Evolutionary conservation across 768 basidiomycete species (phyloP).

Genomic region (Termitomyces sp.): DNA sequence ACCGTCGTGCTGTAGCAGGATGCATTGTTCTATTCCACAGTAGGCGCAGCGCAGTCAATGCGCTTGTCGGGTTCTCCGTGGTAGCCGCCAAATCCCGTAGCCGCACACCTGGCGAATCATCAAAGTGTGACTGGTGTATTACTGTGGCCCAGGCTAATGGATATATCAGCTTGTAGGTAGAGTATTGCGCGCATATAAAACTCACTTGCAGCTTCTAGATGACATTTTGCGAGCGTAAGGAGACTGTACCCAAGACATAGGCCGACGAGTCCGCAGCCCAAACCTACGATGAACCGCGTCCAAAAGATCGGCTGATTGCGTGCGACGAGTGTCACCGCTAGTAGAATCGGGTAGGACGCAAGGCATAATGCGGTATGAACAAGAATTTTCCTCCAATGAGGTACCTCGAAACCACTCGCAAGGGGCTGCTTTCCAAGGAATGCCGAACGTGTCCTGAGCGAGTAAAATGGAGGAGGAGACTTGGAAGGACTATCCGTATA

Average conservation of each 20-base stretch:
- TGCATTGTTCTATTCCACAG: conserved; percentile 32
- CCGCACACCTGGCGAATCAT: conserved; percentile 27
- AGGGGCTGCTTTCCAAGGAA: conserved; percentile 23
- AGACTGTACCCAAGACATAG: conserved; percentile 28
- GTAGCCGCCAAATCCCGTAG: conserved; percentile 32
- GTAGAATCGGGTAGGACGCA: conserved; percentile 29
- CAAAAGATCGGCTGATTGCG: conserved; percentile 31
- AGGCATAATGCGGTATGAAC: conserved; percentile 28
- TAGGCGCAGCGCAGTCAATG: conserved; percentile 25
- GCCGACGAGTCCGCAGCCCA: conserved; percentile 31
- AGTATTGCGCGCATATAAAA: neutral
- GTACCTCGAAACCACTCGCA: conserved; percentile 26
- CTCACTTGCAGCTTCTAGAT: conserved; percentile 36
- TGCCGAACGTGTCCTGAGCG: conserved; percentile 6
- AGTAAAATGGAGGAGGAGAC: conserved; percentile 10
- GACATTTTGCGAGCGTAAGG: conserved; percentile 22
- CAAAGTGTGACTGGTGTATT: conserved; percentile 34
- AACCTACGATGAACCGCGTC: conserved; percentile 33
- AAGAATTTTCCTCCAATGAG: conserved; percentile 25
- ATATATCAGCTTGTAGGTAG: neutral
- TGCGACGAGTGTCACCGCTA: conserved; percentile 26
- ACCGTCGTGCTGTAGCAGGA: conserved; percentile 26
- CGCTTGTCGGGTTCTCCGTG: conserved; percentile 25
- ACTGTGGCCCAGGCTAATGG: conserved; percentile 39
- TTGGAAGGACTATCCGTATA: conserved; percentile 3